Evolutionary conservation across 176 grass and related monocot species (phyloP).

Genomic region (Zea luxurians): DNA sequence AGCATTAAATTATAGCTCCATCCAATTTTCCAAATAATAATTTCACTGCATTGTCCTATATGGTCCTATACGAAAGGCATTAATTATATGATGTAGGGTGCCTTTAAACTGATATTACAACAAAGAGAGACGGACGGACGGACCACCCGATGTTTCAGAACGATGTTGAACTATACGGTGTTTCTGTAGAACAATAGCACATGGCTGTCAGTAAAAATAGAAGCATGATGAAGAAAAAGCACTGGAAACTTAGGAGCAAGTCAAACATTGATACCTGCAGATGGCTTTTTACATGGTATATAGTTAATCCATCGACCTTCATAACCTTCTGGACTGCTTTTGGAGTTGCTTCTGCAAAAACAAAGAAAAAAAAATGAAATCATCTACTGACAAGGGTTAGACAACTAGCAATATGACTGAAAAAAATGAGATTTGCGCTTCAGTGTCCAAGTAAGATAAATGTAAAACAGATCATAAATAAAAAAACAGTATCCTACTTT

Average conservation of each 20-base stretch:
- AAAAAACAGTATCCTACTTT: conserved; percentile 58
- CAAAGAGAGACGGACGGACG: conserved; percentile 27
- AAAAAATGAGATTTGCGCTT: background rate
- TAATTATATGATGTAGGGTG: background rate
- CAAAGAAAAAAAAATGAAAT: conserved; percentile 4
- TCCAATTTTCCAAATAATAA: background rate
- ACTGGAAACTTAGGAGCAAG: background rate
- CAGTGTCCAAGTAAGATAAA: background rate
- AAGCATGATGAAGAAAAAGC: background rate
- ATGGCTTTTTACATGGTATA: conserved; percentile 96
- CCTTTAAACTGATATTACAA: conserved; percentile 8
- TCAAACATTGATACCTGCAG: conserved; percentile 54
- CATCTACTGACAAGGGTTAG: conserved; percentile 5
- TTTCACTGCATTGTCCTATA: background rate
- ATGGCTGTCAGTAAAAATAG: conserved; percentile 27
- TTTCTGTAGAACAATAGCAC: conserved; percentile 53
- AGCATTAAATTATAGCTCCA: background rate
- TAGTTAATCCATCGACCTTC: conserved; percentile 79
- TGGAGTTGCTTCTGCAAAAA: conserved; percentile 76
- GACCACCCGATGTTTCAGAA: conserved; percentile 61
- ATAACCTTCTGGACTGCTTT: conserved; percentile 83
- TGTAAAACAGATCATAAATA: background rate
- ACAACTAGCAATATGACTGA: background rate
- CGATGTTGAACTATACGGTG: conserved; percentile 52
- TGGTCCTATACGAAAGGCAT: background rate